Conservation (phyloP, 1,284 basidiomycete species). For the Microbotryum intermedium region DNA sequence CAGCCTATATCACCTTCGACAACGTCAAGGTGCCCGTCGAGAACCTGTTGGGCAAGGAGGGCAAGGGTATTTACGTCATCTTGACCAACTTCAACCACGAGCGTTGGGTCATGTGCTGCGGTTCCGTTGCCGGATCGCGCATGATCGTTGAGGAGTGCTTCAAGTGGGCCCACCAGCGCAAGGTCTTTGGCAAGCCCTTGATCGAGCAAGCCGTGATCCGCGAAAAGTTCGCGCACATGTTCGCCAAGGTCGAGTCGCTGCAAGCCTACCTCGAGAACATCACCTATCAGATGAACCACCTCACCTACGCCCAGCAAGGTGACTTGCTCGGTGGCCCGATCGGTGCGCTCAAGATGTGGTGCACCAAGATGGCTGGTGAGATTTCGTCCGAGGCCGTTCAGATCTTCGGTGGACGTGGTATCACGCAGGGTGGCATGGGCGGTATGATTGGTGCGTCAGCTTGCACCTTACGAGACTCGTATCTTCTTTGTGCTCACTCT, state of each 20-base stretch:
- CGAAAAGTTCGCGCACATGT: conserved; percentile 22
- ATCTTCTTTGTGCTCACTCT: background rate
- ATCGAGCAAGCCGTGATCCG: conserved; percentile 26
- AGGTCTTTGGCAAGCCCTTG: conserved; percentile 33
- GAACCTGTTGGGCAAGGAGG: conserved; percentile 75
- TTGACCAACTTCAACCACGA: conserved; percentile 37
- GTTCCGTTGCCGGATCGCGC: conserved; percentile 34
- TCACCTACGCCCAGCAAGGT: conserved; percentile 33
- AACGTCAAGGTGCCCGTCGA: conserved; percentile 77
- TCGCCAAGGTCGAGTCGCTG: conserved; percentile 24
- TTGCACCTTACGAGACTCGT: background rate
- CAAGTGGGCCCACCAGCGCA: conserved; percentile 31
- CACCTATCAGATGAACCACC: conserved; percentile 13
- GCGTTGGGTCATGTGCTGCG: conserved; percentile 45
- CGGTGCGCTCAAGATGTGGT: conserved; percentile 27
- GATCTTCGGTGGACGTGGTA: conserved; percentile 45
- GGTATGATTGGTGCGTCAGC: conserved; percentile 50
- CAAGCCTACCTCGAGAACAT: conserved; percentile 34
- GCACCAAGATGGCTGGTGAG: conserved; percentile 24
- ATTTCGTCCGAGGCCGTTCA: conserved; percentile 28
- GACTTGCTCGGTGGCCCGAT: conserved; percentile 33
- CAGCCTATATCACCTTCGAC: conserved; percentile 68
- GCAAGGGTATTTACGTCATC: conserved; percentile 67
- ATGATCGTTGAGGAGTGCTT: conserved; percentile 30
- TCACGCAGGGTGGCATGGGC: conserved; percentile 67